Evolutionary conservation across 2,329 filamentous ascomycete species (phyloP).

Genomic region (Calonectria pauciramosa): DNA sequence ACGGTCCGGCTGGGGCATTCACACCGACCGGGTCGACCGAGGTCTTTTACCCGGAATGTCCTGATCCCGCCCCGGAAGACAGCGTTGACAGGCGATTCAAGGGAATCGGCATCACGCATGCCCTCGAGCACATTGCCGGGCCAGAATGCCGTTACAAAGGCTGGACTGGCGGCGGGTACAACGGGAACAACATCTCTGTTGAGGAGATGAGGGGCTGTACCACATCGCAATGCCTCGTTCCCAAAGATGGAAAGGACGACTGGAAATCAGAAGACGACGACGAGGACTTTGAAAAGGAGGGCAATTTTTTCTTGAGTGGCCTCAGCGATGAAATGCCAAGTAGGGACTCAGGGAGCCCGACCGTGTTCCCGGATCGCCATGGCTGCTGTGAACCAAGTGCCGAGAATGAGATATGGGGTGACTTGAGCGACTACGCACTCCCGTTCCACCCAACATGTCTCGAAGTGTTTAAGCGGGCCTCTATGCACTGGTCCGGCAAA

Average conservation of each 20-base stretch:
- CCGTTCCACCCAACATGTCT: conserved; percentile 49
- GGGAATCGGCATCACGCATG: conserved; percentile 10
- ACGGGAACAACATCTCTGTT: conserved; percentile 39
- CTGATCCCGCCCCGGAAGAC: neutral
- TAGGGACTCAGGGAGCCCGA: neutral
- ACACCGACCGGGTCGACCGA: neutral
- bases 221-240: conserved; percentile 43
- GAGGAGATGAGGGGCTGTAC: conserved; percentile 46
- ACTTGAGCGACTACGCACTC: conserved; percentile 26
- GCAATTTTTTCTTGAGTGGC: conserved; percentile 36
- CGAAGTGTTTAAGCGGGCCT: conserved; percentile 47
- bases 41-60: neutral
- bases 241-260: conserved; percentile 26
- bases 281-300: conserved; percentile 38
- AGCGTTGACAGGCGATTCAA: conserved; percentile 28
- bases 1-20: neutral
- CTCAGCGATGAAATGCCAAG: conserved; percentile 35
- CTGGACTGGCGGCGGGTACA: conserved; percentile 31
- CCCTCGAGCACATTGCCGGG: conserved; percentile 44
- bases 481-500: conserved; percentile 20
- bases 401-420: conserved; percentile 24
- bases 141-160: conserved; percentile 27
- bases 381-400: neutral
- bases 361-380: conserved; percentile 34
- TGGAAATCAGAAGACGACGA: conserved; percentile 36